These are phyloP conservation scores for Afroboletus lepidellus DNA, from an alignment of 1,284 basidiomycete genomes.

Conservation along the genomic window DNA sequence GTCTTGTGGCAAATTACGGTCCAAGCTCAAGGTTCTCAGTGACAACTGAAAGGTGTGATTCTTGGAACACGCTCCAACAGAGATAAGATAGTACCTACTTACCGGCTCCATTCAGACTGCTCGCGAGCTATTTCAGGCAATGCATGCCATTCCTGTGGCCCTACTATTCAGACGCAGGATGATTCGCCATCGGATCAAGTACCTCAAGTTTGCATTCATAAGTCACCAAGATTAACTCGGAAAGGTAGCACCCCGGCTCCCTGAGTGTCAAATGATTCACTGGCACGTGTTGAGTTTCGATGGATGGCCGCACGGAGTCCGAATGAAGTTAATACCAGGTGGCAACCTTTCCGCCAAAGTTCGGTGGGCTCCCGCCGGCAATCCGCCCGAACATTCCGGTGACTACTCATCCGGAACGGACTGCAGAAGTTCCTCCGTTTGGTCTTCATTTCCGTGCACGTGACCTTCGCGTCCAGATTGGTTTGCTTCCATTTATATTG, in stretches of 20 bases:
- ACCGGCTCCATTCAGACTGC: too few species aligned
- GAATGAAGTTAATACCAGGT: background rate
- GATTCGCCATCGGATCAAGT: background rate
- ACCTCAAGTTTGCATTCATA: too few species aligned
- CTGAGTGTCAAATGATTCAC: too few species aligned
- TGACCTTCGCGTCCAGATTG: conserved; percentile 14
- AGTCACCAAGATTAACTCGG: too few species aligned
- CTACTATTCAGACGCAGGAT: background rate
- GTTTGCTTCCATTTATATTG: conserved; percentile 2
- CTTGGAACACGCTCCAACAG: too few species aligned
- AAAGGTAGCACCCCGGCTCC: too few species aligned
- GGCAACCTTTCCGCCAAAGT: background rate
- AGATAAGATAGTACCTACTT: too few species aligned
- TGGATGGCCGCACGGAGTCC: background rate
- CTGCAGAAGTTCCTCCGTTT: background rate
- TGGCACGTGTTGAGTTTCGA: background rate
- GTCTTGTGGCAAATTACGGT: too few species aligned
- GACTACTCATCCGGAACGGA: background rate
- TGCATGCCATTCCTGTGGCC: background rate
- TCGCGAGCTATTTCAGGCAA: background rate
- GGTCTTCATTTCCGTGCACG: conserved; percentile 7
- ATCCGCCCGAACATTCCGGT: background rate
- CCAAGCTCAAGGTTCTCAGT: too few species aligned
- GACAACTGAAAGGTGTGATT: too few species aligned
- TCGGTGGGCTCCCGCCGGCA: background rate